Evolutionary conservation across 129 eudicot species (phyloP).

Genomic region (Smallanthus sonchifolius): DNA sequence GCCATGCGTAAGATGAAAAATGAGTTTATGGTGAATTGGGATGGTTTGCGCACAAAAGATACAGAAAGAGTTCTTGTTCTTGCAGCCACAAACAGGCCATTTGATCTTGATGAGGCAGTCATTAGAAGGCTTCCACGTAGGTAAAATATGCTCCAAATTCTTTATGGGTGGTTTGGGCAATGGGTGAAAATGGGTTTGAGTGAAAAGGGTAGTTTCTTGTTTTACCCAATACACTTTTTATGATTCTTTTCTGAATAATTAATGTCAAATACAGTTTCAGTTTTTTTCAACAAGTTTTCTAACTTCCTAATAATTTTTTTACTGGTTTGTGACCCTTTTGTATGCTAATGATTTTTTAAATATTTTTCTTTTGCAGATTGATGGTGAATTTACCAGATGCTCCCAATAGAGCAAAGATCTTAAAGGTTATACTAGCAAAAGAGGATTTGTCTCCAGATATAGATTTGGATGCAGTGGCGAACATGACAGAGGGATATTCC

Average conservation of each 20-base stretch:
- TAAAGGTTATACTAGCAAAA: constrained; percentile 71
- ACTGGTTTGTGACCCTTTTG: background rate
- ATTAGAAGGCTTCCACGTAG: constrained; percentile 90
- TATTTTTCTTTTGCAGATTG: constrained; percentile 39
- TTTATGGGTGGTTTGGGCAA: background rate
- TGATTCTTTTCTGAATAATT: background rate
- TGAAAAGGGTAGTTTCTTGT: background rate
- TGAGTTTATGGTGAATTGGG: constrained; percentile 98
- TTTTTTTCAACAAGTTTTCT: background rate
- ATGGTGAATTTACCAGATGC: constrained; percentile 98
- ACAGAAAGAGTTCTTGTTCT: constrained; percentile 87
- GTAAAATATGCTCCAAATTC: constrained; percentile 29
- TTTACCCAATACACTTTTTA: background rate
- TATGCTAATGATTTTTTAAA: constrained; percentile 1
- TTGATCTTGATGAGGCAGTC: constrained; percentile 96
- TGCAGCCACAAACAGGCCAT: constrained; percentile 97
- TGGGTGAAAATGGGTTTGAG: background rate
- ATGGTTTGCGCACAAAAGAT: constrained; percentile 88
- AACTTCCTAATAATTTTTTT: background rate
- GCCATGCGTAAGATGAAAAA: constrained; percentile 98
- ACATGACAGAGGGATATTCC: constrained; percentile 91
- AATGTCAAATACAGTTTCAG: background rate
- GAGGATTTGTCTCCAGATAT: constrained; percentile 84
- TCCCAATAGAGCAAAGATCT: constrained; percentile 83
- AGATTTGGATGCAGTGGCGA: constrained; percentile 84